These are phyloP conservation scores for Trichoderma sp. DNA, from an alignment of 2,329 filamentous ascomycete genomes.

Conservation along the genomic window DNA sequence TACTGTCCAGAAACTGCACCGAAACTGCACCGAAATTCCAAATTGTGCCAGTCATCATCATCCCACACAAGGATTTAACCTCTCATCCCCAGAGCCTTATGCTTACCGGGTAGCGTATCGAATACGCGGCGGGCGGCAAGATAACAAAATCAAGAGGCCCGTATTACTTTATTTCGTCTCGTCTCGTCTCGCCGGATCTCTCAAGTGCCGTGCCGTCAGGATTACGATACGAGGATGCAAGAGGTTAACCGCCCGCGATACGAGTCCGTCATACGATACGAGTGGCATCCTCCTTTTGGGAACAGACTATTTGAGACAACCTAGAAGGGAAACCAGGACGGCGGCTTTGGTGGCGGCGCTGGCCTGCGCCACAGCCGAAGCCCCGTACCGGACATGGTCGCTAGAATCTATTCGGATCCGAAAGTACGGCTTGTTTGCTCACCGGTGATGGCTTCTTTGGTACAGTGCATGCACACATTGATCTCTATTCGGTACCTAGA, in stretches of 20 bases:
- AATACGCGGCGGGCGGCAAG: neutral
- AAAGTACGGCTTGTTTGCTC: neutral
- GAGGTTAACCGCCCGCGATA: neutral
- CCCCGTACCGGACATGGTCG: neutral
- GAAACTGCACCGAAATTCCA: neutral
- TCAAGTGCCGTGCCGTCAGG: neutral
- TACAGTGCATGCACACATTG: neutral
- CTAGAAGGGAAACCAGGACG: neutral
- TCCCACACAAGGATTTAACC: neutral
- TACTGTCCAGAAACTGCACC: neutral
- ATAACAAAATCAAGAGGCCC: neutral
- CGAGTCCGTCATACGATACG: neutral
- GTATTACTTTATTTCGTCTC: neutral
- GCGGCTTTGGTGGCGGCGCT: neutral
- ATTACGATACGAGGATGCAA: neutral
- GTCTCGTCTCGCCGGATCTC: neutral
- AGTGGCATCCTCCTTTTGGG: neutral
- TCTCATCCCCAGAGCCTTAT: neutral
- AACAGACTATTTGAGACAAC: neutral
- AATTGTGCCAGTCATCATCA: too few species aligned
- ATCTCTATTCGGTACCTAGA: neutral
- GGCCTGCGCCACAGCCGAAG: slow-evolving; percentile 8
- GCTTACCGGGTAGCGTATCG: neutral
- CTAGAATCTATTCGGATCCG: neutral
- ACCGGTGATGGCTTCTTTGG: neutral